Percentiles rank a stretch among this genome's conserved stretches.
phyloP scores from a whole-genome alignment of 352 stramenopile species.

The Phytophthora citricola region DNA sequence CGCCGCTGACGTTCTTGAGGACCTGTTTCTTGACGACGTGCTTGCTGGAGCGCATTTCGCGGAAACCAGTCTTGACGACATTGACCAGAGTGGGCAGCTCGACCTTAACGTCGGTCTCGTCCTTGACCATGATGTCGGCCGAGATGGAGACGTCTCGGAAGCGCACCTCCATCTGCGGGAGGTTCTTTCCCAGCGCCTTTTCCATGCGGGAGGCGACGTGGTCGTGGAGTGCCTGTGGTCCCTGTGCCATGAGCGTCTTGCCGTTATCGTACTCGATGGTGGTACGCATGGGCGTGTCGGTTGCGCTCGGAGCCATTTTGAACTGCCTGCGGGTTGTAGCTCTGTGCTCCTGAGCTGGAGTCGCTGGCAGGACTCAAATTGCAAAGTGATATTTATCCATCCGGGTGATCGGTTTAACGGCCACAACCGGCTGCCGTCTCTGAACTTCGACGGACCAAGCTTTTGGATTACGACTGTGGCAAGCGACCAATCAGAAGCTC shows the following conservation, averaged over 20 bases:
- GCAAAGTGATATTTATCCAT: slow-evolving; percentile 8
- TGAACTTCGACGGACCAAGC: slow-evolving; percentile 6
- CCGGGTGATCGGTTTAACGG: background rate
- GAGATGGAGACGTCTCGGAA: slow-evolving; percentile 40
- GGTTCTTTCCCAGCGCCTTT: slow-evolving; percentile 21
- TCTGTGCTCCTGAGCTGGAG: slow-evolving; percentile 5
- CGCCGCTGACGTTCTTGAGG: slow-evolving; percentile 42
- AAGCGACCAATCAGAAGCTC: slow-evolving; percentile 8
- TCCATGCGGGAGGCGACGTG: slow-evolving; percentile 34
- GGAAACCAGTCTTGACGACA: slow-evolving; percentile 25
- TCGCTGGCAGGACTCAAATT: slow-evolving; percentile 20
- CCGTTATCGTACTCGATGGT: slow-evolving; percentile 35
- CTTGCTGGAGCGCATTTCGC: slow-evolving; percentile 34
- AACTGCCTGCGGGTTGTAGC: background rate
- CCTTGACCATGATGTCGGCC: slow-evolving; percentile 34
- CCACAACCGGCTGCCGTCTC: background rate
- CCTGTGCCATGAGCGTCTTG: slow-evolving; percentile 43
- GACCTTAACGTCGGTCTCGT: slow-evolving; percentile 18
- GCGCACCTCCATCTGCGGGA: slow-evolving; percentile 56
- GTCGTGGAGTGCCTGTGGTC: slow-evolving; percentile 34
- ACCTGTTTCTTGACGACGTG: slow-evolving; percentile 44
- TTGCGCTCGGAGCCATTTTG: slow-evolving; percentile 1
- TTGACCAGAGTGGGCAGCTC: slow-evolving; percentile 36
- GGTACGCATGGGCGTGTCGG: background rate
- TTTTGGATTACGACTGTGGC: slow-evolving; percentile 16